phyloP scores from a whole-genome alignment of 371 early-diverging fungal species.

The Circinella minor region DNA sequence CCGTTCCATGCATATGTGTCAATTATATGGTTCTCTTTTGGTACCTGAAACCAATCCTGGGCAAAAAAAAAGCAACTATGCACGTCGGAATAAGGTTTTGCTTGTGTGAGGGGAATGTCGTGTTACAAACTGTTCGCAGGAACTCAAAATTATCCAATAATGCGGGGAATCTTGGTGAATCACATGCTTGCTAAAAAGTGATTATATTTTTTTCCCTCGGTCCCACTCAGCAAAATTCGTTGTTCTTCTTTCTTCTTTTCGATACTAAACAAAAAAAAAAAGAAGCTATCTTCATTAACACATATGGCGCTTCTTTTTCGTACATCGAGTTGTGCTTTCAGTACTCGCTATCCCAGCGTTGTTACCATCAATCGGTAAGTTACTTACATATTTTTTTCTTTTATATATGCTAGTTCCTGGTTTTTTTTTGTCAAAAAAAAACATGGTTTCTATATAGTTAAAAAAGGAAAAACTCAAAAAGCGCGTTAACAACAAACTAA shows the following conservation, averaged over 20 bases:
- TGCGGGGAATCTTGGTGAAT: conserved; percentile 6
- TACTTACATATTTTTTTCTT: background rate
- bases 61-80: too few relatives aligned
- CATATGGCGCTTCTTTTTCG: conserved; percentile 5
- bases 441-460: too few relatives aligned
- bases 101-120: background rate
- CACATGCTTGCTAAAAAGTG: conserved; percentile 4
- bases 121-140: background rate
- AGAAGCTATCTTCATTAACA: background rate
- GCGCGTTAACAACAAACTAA: too few relatives aligned
- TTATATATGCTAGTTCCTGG: background rate
- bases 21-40: too few relatives aligned
- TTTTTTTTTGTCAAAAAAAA: background rate
- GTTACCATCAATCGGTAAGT: background rate
- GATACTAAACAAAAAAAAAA: background rate
- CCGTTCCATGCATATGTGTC: background rate
- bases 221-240: background rate
- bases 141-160: background rate
- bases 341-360: background rate
- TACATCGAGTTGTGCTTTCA: background rate
- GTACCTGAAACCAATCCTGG: background rate
- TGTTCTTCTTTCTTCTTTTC: background rate
- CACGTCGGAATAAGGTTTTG: too few relatives aligned
- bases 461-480: too few relatives aligned
- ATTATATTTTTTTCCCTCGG: conserved; percentile 7